Conservation (phyloP, 306 rosid species). For the Vigna nakashimae region DNA sequence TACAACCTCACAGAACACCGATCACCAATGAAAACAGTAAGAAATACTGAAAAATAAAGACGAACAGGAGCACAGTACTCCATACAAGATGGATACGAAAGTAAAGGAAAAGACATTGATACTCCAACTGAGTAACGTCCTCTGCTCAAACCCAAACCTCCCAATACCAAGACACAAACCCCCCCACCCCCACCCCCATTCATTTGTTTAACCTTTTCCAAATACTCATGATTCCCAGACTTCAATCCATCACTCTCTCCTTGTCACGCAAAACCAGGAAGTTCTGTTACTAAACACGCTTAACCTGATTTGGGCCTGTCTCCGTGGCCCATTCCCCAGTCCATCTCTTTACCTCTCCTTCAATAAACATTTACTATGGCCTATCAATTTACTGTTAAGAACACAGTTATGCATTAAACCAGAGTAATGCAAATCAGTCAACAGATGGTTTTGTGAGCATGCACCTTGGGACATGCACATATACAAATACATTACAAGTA, state of each 20-base stretch:
- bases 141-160: neutral
- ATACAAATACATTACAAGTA: slow-evolving; percentile 41
- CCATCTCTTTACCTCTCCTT: neutral
- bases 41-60: neutral
- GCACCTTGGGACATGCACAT: neutral
- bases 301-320: neutral
- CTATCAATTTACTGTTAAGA: neutral
- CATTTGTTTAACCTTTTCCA: neutral
- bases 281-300: neutral
- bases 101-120: neutral
- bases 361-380: neutral
- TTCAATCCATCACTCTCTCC: neutral
- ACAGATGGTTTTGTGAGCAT: neutral
- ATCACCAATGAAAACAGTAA: neutral
- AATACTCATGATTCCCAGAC: neutral
- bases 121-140: neutral
- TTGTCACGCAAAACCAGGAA: neutral
- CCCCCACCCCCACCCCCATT: too few species aligned
- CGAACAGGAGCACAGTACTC: neutral
- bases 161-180: neutral
- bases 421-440: slow-evolving; percentile 24
- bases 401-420: neutral
- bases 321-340: neutral
- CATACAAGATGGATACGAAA: neutral
- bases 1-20: neutral